Conservation (phyloP, 2,329 filamentous ascomycete genomes). For the Fusarium sp. region DNA sequence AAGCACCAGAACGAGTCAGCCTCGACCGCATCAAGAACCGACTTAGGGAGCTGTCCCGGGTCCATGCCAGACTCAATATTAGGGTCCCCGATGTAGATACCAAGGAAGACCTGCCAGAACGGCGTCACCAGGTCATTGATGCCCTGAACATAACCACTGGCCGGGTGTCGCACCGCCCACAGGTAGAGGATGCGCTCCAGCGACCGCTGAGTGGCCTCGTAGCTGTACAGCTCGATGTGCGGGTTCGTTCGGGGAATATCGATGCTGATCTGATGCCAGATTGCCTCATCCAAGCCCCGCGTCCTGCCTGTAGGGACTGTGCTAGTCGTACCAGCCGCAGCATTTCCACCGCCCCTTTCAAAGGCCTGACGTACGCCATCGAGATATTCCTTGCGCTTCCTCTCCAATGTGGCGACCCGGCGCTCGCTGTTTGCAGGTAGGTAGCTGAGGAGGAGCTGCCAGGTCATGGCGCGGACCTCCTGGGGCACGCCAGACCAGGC, state of each 20-base stretch:
- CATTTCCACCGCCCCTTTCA: slow-evolving; percentile 72
- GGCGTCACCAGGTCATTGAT: slow-evolving; percentile 98
- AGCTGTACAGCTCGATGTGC: slow-evolving; percentile 93
- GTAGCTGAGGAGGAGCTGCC: slow-evolving; percentile 95
- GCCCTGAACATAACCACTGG: slow-evolving; percentile 97
- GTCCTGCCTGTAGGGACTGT: slow-evolving; percentile 57
- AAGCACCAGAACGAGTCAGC: slow-evolving; percentile 99
- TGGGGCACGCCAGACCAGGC: slow-evolving; percentile 96
- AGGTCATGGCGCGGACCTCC: slow-evolving; percentile 98
- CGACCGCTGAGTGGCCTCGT: slow-evolving; percentile 94
- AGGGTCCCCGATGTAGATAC: slow-evolving; percentile 92
- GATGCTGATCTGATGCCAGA: slow-evolving; percentile 99
- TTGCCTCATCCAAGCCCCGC: slow-evolving; percentile 89
- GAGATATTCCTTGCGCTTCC: slow-evolving; percentile 96
- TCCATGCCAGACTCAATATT: slow-evolving; percentile 97
- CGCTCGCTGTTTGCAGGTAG: slow-evolving; percentile 96
- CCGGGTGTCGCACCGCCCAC: slow-evolving; percentile 97
- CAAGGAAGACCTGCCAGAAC: slow-evolving; percentile 97
- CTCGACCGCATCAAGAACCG: slow-evolving; percentile 95
- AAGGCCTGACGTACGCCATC: slow-evolving; percentile 86
- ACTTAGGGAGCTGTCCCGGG: slow-evolving; percentile 89
- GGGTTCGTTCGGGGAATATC: slow-evolving; percentile 97
- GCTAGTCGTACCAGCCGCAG: slow-evolving; percentile 57
- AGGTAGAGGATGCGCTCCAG: slow-evolving; percentile 95
- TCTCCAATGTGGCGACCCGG: slow-evolving; percentile 87